These are phyloP conservation scores for Starmerella khaoyaiensis DNA, from an alignment of 805 yeast genomes.

Conservation along the genomic window DNA sequence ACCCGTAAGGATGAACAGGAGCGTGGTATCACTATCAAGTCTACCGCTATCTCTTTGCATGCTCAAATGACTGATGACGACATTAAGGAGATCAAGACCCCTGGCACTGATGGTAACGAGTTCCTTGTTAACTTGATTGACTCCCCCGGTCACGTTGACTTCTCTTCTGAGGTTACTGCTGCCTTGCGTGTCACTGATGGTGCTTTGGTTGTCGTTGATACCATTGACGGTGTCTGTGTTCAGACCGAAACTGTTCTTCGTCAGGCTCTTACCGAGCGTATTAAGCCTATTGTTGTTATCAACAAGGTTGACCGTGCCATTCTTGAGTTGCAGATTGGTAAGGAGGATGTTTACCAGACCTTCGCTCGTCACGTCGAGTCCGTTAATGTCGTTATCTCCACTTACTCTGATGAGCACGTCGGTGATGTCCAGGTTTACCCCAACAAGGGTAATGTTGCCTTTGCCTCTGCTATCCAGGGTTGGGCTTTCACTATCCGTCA, in stretches of 20 bases:
- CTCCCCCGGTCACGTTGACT: slow-evolving; percentile 99
- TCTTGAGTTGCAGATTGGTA: slow-evolving; percentile 95
- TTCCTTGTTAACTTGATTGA: slow-evolving; percentile 97
- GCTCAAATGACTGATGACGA: slow-evolving; percentile 79
- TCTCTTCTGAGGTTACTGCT: slow-evolving; percentile 99
- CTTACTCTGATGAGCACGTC: slow-evolving; percentile 76
- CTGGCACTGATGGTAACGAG: slow-evolving; percentile 81
- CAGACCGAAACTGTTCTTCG: slow-evolving; percentile 99
- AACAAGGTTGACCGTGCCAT: slow-evolving; percentile 99
- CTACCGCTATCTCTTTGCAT: slow-evolving; percentile 94
- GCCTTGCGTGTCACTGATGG: slow-evolving; percentile 99
- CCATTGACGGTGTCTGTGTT: slow-evolving; percentile 99
- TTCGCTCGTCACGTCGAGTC: slow-evolving; percentile 98
- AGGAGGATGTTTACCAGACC: slow-evolving; percentile 97
- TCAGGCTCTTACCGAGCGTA: slow-evolving; percentile 98
- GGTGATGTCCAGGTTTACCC: slow-evolving; percentile 99
- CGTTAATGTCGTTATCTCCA: slow-evolving; percentile 94
- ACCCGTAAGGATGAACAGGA: slow-evolving; percentile 99
- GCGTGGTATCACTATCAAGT: slow-evolving; percentile 99
- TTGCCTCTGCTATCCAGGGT: slow-evolving; percentile 99
- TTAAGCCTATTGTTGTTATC: slow-evolving; percentile 95
- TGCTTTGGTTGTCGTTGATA: slow-evolving; percentile 98
- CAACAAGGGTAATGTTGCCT: slow-evolving; percentile 97
- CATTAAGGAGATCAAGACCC: slow-evolving; percentile 76
- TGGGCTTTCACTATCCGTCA: slow-evolving; percentile 99